A percentile compares a stretch with the other conserved stretches of the same genome.
phyloP scores from a whole-genome alignment of 495 filamentous ascomycete genomes.

The Podospora pseudoanserina region DNA sequence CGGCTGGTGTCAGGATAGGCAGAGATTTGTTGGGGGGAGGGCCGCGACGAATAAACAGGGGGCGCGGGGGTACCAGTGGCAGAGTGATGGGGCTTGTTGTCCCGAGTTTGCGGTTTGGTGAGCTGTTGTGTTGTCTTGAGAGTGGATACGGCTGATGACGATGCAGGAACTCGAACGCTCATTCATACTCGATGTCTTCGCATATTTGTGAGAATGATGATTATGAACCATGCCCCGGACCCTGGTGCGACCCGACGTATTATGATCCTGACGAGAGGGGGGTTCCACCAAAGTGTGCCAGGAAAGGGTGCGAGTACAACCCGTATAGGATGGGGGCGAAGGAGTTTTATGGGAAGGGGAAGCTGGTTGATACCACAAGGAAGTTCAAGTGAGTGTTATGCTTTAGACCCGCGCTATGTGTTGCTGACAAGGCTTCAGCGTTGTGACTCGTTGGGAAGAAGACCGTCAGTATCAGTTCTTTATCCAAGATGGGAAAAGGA shows the following conservation, averaged over 20 bases:
- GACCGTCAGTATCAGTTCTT: slow-evolving; percentile 59
- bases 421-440: slow-evolving; percentile 21
- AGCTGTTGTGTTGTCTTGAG: slow-evolving; percentile 37
- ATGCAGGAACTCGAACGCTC: slow-evolving; percentile 27
- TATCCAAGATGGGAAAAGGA: slow-evolving; percentile 60
- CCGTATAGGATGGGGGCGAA: slow-evolving; percentile 59
- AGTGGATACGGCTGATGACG: background rate
- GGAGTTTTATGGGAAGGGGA: slow-evolving; percentile 58
- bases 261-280: slow-evolving; percentile 38
- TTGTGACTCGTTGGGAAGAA: slow-evolving; percentile 60
- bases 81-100: slow-evolving; percentile 55
- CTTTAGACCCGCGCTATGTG: background rate
- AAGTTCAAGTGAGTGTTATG: slow-evolving; percentile 50
- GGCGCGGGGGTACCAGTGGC: background rate
- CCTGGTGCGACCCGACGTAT: slow-evolving; percentile 34
- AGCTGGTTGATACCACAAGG: slow-evolving; percentile 57
- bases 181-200: slow-evolving; percentile 19
- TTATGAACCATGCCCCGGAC: slow-evolving; percentile 38
- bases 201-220: slow-evolving; percentile 10
- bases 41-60: slow-evolving; percentile 41
- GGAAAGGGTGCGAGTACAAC: slow-evolving; percentile 68
- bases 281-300: slow-evolving; percentile 55
- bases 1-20: slow-evolving; percentile 45
- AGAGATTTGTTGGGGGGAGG: slow-evolving; percentile 44
- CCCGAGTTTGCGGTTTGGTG: slow-evolving; percentile 62